phyloP scores from a whole-genome alignment of 2,329 filamentous ascomycete species.

The Botrytis pseudocinerea region DNA sequence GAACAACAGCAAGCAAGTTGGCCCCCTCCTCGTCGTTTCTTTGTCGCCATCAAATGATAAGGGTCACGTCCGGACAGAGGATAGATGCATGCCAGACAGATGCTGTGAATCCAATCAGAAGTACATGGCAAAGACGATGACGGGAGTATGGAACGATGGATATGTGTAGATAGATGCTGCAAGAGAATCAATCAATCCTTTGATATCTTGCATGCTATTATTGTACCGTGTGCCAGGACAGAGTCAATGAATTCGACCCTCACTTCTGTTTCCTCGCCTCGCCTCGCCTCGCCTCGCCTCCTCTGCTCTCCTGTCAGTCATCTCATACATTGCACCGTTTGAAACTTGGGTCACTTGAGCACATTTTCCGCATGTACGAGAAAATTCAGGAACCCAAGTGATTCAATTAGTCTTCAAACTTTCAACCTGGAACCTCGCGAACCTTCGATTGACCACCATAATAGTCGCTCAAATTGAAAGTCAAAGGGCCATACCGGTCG shows the following conservation, averaged over 20 bases:
- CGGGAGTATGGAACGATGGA: background rate
- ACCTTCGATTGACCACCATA: background rate
- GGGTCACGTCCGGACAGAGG: background rate
- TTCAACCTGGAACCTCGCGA: background rate
- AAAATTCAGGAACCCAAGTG: background rate
- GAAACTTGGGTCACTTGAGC: slow-evolving; percentile 2
- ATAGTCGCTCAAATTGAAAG: background rate
- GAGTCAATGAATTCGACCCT: background rate
- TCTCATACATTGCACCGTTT: too few species aligned
- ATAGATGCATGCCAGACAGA: background rate
- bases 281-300: background rate
- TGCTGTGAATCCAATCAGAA: background rate
- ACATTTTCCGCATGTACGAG: background rate
- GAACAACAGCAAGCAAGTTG: background rate
- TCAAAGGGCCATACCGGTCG: background rate
- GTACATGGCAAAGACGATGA: background rate
- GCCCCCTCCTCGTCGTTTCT: background rate
- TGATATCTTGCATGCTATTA: background rate
- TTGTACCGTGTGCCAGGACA: too few species aligned
- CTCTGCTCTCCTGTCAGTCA: background rate
- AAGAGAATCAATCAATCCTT: background rate
- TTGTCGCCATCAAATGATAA: slow-evolving; percentile 1
- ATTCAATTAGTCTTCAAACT: background rate
- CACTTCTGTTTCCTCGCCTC: background rate
- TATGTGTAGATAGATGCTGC: background rate